Evolutionary conservation across 306 rosid genomes (phyloP).

Genomic region (Prinsepia uniflora): DNA sequence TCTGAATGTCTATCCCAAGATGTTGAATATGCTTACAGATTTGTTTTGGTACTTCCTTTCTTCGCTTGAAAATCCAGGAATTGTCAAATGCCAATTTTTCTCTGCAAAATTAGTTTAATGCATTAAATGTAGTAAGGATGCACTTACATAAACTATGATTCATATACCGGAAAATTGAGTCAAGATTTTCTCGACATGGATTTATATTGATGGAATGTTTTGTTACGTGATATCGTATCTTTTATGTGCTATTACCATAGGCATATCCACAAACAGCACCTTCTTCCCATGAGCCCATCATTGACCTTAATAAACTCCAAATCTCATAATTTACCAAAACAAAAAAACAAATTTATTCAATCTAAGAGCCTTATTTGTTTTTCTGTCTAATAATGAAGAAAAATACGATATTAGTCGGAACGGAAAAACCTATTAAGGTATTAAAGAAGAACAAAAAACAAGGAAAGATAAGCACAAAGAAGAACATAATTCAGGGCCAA

Average conservation of each 20-base stretch:
- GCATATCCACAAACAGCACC: background rate
- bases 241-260: background rate
- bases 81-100: constrained; percentile 72
- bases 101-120: constrained; percentile 49
- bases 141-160: background rate
- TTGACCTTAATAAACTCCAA: background rate
- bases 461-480: background rate
- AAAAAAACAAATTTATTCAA: background rate
- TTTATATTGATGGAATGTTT: background rate
- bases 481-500: background rate
- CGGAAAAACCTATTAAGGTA: background rate
- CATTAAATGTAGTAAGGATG: constrained; percentile 14
- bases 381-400: background rate
- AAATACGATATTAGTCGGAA: background rate
- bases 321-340: background rate
- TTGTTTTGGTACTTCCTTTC: constrained; percentile 67
- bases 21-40: constrained; percentile 47
- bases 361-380: background rate
- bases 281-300: background rate
- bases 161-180: background rate
- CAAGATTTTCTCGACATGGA: background rate
- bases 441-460: background rate
- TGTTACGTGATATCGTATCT: background rate
- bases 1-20: background rate
- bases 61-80: constrained; percentile 89